These are phyloP conservation scores for Botryotinia globosa DNA, from an alignment of 2,329 filamentous ascomycete genomes.

Conservation along the genomic window DNA sequence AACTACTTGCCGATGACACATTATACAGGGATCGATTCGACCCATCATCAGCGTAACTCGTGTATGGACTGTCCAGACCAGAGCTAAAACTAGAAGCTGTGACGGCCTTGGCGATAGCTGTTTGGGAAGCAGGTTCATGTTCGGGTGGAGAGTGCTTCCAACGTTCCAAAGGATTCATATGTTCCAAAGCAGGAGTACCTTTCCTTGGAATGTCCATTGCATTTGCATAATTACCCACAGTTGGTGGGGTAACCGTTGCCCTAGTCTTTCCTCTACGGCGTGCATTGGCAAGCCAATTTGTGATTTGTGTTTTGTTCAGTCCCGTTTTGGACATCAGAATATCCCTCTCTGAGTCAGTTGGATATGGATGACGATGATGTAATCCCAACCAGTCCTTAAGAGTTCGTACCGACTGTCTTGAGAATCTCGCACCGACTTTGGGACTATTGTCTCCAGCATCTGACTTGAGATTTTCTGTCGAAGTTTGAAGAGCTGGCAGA, in stretches of 20 bases:
- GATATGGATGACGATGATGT: constrained; percentile 81
- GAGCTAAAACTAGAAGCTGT: constrained; percentile 51
- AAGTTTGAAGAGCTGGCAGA: constrained; percentile 41
- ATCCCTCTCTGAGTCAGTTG: constrained; percentile 83
- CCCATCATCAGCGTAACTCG: constrained; percentile 58
- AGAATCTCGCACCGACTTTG: constrained; percentile 74
- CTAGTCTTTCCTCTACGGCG: constrained; percentile 77
- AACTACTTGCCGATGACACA: constrained; percentile 58
- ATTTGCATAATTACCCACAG: constrained; percentile 54
- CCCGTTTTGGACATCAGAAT: constrained; percentile 75
- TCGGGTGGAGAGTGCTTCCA: constrained; percentile 69
- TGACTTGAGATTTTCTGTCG: constrained; percentile 58
- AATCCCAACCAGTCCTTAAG: constrained; percentile 82
- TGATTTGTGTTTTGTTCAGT: constrained; percentile 78
- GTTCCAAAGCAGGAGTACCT: constrained; percentile 51
- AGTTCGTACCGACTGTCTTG: constrained; percentile 73
- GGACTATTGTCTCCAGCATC: constrained; percentile 45
- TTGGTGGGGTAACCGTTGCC: constrained; percentile 66
- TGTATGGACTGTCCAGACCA: constrained; percentile 54
- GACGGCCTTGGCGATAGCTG: constrained; percentile 62
- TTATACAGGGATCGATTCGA: constrained; percentile 57
- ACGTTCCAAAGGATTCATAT: constrained; percentile 64
- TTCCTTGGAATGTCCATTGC: constrained; percentile 72
- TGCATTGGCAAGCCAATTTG: constrained; percentile 90
- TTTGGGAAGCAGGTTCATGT: constrained; percentile 63